Conservation (phyloP, 371 early-diverging fungal species). For the Dinochytrium kinnereticum region DNA sequence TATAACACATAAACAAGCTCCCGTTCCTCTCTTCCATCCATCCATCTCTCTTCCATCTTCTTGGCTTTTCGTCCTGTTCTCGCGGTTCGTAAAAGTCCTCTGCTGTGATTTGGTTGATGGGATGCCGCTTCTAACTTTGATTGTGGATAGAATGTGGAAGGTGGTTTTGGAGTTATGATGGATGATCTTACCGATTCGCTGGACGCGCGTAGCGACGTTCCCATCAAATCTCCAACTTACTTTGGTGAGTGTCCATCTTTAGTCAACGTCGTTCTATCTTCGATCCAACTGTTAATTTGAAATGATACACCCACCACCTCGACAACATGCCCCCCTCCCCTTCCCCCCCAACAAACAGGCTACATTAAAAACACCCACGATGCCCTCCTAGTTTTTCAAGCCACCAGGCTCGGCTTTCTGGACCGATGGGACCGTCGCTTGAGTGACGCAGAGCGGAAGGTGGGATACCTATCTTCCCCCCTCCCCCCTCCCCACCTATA, state of each 20-base stretch:
- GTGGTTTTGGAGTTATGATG: no score
- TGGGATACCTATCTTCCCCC: no score
- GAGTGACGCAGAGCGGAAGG: not conserved
- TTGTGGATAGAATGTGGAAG: no score
- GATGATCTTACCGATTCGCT: no score
- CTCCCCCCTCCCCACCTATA: not conserved
- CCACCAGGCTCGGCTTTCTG: not conserved
- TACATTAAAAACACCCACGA: slow-evolving; percentile 3
- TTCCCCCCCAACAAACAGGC: not conserved
- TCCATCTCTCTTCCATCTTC: no score
- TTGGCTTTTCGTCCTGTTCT: no score
- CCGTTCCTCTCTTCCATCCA: no score
- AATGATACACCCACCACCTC: not conserved
- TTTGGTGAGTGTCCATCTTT: not conserved
- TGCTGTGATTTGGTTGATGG: not conserved
- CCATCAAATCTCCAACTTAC: not conserved
- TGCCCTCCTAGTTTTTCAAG: slow-evolving; percentile 8
- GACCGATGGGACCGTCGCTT: not conserved
- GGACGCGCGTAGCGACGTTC: not conserved
- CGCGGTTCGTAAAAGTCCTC: not conserved
- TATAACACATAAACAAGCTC: no score
- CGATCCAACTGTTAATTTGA: no score
- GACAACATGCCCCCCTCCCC: not conserved
- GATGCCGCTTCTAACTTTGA: no score
- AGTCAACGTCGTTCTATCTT: no score